Percentiles rank a stretch among this genome's conserved stretches.
phyloP scores from a whole-genome alignment of 257 asterid genomes.

The Dorcoceras hygrometricum region DNA sequence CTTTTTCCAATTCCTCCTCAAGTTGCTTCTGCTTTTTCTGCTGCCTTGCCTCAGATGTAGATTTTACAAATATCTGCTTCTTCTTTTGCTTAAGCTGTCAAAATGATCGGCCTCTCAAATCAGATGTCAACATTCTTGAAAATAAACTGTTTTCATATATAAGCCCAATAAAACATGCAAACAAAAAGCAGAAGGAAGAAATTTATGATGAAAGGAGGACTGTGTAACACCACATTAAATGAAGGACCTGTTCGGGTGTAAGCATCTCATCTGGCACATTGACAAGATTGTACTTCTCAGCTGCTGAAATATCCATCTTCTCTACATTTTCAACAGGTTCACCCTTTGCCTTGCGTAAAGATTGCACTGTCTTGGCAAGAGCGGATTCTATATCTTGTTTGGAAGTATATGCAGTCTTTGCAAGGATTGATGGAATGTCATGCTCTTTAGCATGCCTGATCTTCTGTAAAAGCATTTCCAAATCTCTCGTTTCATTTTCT shows the following conservation, averaged over 20 bases:
- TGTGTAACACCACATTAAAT: constrained; percentile 19
- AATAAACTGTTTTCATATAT: constrained; percentile 7
- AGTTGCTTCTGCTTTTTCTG: constrained; percentile 83
- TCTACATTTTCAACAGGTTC: constrained; percentile 75
- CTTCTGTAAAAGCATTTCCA: constrained; percentile 70
- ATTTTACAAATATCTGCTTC: constrained; percentile 74
- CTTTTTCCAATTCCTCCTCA: constrained; percentile 87
- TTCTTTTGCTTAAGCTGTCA: constrained; percentile 79
- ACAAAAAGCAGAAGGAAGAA: constrained; percentile 5
- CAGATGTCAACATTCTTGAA: constrained; percentile 11
- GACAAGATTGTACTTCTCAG: constrained; percentile 73
- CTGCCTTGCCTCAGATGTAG: constrained; percentile 80
- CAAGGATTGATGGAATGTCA: constrained; percentile 56
- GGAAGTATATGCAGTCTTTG: constrained; percentile 53
- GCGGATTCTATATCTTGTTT: constrained; percentile 79
- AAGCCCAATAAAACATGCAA: constrained; percentile 14
- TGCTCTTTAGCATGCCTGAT: constrained; percentile 55
- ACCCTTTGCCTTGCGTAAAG: constrained; percentile 92
- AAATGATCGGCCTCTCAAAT: constrained; percentile 23
- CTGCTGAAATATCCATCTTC: constrained; percentile 53
- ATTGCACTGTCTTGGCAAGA: constrained; percentile 60
- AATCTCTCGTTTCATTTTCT: constrained; percentile 77
- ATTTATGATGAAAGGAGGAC: constrained; percentile 4
- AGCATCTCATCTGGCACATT: constrained; percentile 74
- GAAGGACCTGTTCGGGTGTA: constrained; percentile 78